phyloP scores from a whole-genome alignment of 73 alveolate genomes.

The Paramecium tetraurelia region DNA sequence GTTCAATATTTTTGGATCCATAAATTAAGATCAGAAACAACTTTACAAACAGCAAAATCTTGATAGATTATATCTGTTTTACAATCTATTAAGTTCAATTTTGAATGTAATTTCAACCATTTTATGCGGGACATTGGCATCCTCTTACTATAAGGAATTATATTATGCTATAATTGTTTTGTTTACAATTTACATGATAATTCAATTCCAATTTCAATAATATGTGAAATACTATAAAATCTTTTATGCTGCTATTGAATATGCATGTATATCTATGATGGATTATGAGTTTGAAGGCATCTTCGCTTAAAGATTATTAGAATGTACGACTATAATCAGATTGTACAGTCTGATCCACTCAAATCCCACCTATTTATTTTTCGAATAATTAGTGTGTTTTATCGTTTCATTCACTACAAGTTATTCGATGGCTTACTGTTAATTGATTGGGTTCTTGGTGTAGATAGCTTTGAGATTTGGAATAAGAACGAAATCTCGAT shows the following conservation, averaged over 20 bases:
- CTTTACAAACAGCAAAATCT: background rate
- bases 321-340: background rate
- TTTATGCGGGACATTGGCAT: background rate
- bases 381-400: background rate
- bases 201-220: background rate
- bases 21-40: background rate
- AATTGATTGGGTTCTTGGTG: background rate
- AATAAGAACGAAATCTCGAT: background rate
- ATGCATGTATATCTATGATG: background rate
- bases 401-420: background rate
- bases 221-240: background rate
- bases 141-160: background rate
- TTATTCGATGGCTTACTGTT: background rate
- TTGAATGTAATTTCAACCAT: background rate
- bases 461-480: background rate
- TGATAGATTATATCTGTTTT: background rate
- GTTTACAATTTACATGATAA: background rate
- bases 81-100: background rate
- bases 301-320: background rate
- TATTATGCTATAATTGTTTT: background rate
- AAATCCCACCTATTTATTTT: background rate
- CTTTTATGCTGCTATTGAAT: background rate
- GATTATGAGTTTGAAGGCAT: conserved; percentile 7
- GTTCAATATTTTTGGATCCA: background rate
- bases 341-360: background rate